Evolutionary conservation across 306 rosid genomes (phyloP), one percentile per base, ranked within the genome.

Genomic region (Ormosia semicastrata): DNA sequence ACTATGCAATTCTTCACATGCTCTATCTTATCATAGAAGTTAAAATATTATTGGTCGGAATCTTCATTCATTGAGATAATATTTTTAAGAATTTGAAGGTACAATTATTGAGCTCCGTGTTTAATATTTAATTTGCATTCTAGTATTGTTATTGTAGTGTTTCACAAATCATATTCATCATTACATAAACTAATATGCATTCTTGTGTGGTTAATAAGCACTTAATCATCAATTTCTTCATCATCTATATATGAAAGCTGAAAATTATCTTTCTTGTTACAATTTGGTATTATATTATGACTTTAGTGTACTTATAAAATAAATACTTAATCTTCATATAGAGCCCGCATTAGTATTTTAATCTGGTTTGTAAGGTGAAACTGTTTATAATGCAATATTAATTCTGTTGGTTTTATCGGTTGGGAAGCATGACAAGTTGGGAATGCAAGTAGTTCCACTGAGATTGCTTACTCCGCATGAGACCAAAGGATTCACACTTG

Each of bases 391-490:
- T 7, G 18, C 12, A 10, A 41, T 60, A 60, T 10, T 32, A 11
- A 30, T 60, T 10, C 8, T 4, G 41, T 33, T 60, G 67, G 2
- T 60, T 60, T 34, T 11, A 9, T 79, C 75, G 82, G 74, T 60
- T 47, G 82, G 82, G 59, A 47, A 34, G 4, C 78, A 83, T 76
- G 81, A 76, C 52, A 72, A 77, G 17, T 59, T 84, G 54, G 84
- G 87, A 18, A 84, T 86, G 82, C 82, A 82, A 73, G 15, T 75
- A 62, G 80, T 79, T 74, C 85, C 87, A 13, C 17, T 82, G 62
- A 79, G 77, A n/a, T 40, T 29, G 49, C 66, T 86, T 53, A 37
- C 12, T 4, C 82, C 72, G 1, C 43, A 74, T 12, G 68, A 86
- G 30, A 69, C 76, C 6, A 83, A 75, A 77, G 81, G 60, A 46